Base-by-base conservation (phyloP, 2,329 filamentous ascomycete species). In the Phialophora macrospora region DNA sequence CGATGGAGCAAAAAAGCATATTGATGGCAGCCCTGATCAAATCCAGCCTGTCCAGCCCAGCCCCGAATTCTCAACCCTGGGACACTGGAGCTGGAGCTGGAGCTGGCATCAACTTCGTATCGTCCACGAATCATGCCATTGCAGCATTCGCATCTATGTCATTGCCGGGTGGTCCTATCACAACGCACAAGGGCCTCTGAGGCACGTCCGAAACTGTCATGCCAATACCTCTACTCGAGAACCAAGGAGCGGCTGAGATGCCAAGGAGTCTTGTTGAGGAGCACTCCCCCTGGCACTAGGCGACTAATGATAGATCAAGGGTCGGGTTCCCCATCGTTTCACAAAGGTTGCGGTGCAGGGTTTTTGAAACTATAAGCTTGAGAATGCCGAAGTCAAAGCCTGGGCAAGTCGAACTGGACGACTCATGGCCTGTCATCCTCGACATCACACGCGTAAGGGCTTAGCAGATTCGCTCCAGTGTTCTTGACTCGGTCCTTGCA, bases 201-300 rank as follows among this genome's bases (percentile, higher is more conserved):
- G 34, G 34, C 34, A 14, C 34, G 2, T 49, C 8, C 22, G 48
- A 26, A 51, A 51, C 6, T 51, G 48, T 22, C 20, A 51, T 51
- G 48, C 48, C 48, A 51, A 51, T 17, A 17, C 48, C 48, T 5
- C 48, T 26, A 51, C 48, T 24, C 48, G 48, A 51, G 24, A 20
- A 24, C 48, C 48, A 51, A 28, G 48, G 48, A 51, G 22, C 48
- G 48, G 48, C 48, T 51, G 48, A 51, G 48, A 51, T 44, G 48
- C 48, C 48, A 51, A 51, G 48, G 22, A 26, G 20, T 51, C 48
- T 51, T 51, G 22, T n/a, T n/a, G 48, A 51, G 20, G 22, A 51
- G 48, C 24, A 12, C 24, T 24, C 20, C 48, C 48, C 48, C 24
- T 51, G 48, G 20, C 22, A 51, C 20, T 51, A 11, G 20, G 22